phyloP scores from a whole-genome alignment of 129 eudicot genomes.

The Flaveria bidentis region DNA sequence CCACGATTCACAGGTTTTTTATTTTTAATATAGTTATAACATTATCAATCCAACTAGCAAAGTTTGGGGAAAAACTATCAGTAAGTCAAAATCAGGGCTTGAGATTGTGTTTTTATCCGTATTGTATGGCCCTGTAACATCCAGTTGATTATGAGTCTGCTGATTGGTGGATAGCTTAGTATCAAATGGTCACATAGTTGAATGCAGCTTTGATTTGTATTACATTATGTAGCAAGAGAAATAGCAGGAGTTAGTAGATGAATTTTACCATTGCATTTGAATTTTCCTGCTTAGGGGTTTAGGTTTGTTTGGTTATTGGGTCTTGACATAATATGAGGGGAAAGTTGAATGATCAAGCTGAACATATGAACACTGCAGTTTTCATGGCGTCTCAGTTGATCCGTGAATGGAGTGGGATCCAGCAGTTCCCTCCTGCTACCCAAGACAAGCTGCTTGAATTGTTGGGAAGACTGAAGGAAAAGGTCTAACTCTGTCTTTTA shows the following conservation, averaged over 20 bases:
- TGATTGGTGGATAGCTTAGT: neutral
- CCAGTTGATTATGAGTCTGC: neutral
- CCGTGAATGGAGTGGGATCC: slow-evolving; percentile 85
- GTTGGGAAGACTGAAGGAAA: slow-evolving; percentile 66
- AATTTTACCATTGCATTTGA: too few relatives aligned
- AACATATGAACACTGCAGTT: slow-evolving; percentile 14
- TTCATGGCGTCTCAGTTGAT: slow-evolving; percentile 57
- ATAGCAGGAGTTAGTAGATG: neutral
- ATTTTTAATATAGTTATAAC: too few relatives aligned
- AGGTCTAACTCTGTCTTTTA: slow-evolving; percentile 45
- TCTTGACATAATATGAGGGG: neutral
- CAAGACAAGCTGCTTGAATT: slow-evolving; percentile 66
- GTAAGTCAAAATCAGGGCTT: neutral
- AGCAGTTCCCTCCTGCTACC: slow-evolving; percentile 84
- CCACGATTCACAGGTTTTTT: too few relatives aligned
- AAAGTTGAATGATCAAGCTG: neutral
- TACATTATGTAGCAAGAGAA: neutral
- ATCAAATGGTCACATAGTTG: neutral
- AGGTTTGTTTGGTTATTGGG: neutral
- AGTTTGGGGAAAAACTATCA: neutral
- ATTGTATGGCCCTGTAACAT: neutral
- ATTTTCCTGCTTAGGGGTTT: neutral
- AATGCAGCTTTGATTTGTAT: neutral
- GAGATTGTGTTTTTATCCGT: neutral
- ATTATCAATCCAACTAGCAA: neutral